phyloP scores from a whole-genome alignment of 495 filamentous ascomycete genomes.

The Aspergillus cristatus region DNA sequence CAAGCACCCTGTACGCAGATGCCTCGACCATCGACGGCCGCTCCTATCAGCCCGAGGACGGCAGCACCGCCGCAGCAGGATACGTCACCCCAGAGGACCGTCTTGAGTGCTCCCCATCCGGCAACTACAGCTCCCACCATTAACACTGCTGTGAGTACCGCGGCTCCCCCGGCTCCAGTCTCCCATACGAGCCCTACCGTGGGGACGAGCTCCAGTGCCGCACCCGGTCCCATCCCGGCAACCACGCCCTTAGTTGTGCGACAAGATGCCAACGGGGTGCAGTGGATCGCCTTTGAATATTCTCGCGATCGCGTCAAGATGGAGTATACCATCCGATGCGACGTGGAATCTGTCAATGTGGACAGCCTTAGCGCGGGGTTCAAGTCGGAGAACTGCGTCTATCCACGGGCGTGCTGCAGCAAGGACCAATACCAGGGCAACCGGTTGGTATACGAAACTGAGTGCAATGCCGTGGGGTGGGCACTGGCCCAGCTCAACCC shows the following conservation, averaged over 20 bases:
- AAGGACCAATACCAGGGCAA: conserved; percentile 97
- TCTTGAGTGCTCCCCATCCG: conserved; percentile 34
- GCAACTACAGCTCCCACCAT: conserved; percentile 43
- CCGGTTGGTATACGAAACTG: conserved; percentile 89
- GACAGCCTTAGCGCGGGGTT: conserved; percentile 78
- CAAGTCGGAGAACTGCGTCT: conserved; percentile 97
- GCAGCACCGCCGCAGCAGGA: conserved; percentile 39
- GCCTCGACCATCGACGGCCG: no score
- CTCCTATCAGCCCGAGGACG: no score
- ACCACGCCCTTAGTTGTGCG: conserved; percentile 91
- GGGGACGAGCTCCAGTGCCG: conserved; percentile 71
- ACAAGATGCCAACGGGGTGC: conserved; percentile 92
- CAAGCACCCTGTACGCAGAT: conserved; percentile 40
- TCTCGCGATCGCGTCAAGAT: conserved; percentile 97
- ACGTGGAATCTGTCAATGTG: conserved; percentile 92
- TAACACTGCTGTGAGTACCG: conserved; percentile 39
- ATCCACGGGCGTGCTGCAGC: conserved; percentile 85
- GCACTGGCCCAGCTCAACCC: conserved; percentile 89
- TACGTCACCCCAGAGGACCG: conserved; percentile 25
- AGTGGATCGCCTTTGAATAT: conserved; percentile 99
- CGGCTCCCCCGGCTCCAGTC: no score
- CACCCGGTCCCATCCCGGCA: conserved; percentile 96
- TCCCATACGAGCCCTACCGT: conserved; percentile 32
- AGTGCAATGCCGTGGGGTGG: conserved; percentile 98
- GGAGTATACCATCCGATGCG: conserved; percentile 98